phyloP scores from a whole-genome alignment of 257 asterid species.

The Salvia hispanica region DNA sequence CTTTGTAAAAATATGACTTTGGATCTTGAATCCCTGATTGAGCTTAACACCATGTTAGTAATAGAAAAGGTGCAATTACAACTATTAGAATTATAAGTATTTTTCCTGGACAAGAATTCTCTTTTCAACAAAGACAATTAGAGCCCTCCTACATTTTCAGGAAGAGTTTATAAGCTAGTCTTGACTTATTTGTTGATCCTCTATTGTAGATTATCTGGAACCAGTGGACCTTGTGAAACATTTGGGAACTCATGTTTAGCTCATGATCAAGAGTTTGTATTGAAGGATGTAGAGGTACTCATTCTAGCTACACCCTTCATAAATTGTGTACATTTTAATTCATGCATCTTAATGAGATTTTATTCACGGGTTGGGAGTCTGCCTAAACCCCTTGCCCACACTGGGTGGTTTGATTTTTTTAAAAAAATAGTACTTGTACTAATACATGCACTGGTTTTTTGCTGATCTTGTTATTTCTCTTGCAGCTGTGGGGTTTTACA shows the following conservation, averaged over 20 bases:
- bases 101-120: not conserved
- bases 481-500: constrained; percentile 95
- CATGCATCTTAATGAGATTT: not conserved
- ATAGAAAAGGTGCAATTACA: not conserved
- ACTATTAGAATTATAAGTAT: not conserved
- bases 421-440: no score
- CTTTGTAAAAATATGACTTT: not conserved
- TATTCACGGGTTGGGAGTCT: no score
- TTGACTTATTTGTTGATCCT: not conserved
- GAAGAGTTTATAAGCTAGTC: constrained; percentile 1
- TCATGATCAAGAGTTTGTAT: constrained; percentile 75
- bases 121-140: no score
- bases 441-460: not conserved
- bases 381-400: no score
- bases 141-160: not conserved
- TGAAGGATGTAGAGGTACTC: constrained; percentile 84
- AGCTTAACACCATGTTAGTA: no score
- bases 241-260: constrained; percentile 89
- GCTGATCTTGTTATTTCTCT: constrained; percentile 4
- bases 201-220: constrained; percentile 66
- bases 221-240: constrained; percentile 93
- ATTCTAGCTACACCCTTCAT: not conserved
- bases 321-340: not conserved
- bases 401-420: no score
- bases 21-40: no score